Evolutionary conservation across 2,329 filamentous ascomycete genomes (phyloP).

Genomic region (Aspergillus pseudonomiae): DNA sequence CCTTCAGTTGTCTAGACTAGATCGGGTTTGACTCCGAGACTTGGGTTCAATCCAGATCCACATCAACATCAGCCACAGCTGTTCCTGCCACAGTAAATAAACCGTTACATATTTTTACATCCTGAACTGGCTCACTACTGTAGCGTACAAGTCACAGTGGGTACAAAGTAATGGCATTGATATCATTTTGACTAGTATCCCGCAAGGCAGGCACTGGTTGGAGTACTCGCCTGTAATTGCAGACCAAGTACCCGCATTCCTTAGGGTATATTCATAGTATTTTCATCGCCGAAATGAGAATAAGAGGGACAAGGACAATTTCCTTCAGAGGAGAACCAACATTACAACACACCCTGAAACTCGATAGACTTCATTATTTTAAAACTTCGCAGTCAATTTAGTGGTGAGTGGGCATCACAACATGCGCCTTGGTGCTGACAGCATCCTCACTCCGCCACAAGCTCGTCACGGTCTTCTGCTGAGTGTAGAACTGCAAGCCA

Average conservation of each 20-base stretch:
- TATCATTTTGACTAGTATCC: background rate
- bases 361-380: constrained; percentile 1
- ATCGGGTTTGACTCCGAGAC: background rate
- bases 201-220: background rate
- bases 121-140: background rate
- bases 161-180: background rate
- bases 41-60: background rate
- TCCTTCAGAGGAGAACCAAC: background rate
- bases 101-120: background rate
- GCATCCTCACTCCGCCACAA: constrained; percentile 88
- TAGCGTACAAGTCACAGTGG: background rate
- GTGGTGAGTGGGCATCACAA: constrained; percentile 80
- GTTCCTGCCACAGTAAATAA: background rate
- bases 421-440: constrained; percentile 78
- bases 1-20: background rate
- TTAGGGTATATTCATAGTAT: background rate
- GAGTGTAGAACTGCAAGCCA: constrained; percentile 92
- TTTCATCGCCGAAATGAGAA: background rate
- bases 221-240: background rate
- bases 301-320: background rate
- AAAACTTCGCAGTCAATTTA: constrained; percentile 13
- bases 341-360: background rate
- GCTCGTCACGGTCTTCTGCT: constrained; percentile 95
- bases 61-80: background rate
- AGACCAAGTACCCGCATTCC: background rate